A percentile compares a stretch with the other conserved stretches of the same genome.
These are phyloP conservation scores for Podospora bellae-mahoneyi DNA, from an alignment of 495 filamentous ascomycete species.

Conservation along the genomic window DNA sequence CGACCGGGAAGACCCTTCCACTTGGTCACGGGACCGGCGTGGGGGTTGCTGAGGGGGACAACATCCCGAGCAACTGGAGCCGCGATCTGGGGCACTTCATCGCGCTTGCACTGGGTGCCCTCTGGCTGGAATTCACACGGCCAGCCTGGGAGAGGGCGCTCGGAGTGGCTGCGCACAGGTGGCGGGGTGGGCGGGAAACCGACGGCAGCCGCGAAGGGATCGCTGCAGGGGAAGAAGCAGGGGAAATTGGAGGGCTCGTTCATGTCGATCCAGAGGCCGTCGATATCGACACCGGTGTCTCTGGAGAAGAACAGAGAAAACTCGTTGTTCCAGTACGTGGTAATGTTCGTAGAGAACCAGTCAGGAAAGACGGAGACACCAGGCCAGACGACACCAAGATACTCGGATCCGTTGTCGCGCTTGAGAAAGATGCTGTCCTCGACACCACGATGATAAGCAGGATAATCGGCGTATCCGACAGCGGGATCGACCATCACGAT, in stretches of 20 bases:
- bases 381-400: slow-evolving; percentile 81
- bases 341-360: slow-evolving; percentile 70
- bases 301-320: slow-evolving; percentile 66
- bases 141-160: slow-evolving; percentile 64
- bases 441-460: slow-evolving; percentile 60
- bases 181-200: slow-evolving; percentile 65
- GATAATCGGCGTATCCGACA: slow-evolving; percentile 66
- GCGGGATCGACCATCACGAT: slow-evolving; percentile 88
- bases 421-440: slow-evolving; percentile 63
- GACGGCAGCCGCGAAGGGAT: slow-evolving; percentile 55
- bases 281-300: slow-evolving; percentile 69
- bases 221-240: slow-evolving; percentile 68
- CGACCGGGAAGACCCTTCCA: slow-evolving; percentile 58
- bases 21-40: slow-evolving; percentile 20
- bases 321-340: slow-evolving; percentile 71
- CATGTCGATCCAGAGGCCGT: slow-evolving; percentile 87
- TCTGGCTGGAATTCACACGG: slow-evolving; percentile 67
- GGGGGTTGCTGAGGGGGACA: background rate
- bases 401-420: slow-evolving; percentile 60
- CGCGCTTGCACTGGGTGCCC: slow-evolving; percentile 31
- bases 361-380: slow-evolving; percentile 78
- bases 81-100: background rate
- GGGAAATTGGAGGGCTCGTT: slow-evolving; percentile 67
- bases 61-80: slow-evolving; percentile 8
- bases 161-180: slow-evolving; percentile 54